Conservation (phyloP, 768 basidiomycete genomes). For the Guyanaporus albipodus region DNA sequence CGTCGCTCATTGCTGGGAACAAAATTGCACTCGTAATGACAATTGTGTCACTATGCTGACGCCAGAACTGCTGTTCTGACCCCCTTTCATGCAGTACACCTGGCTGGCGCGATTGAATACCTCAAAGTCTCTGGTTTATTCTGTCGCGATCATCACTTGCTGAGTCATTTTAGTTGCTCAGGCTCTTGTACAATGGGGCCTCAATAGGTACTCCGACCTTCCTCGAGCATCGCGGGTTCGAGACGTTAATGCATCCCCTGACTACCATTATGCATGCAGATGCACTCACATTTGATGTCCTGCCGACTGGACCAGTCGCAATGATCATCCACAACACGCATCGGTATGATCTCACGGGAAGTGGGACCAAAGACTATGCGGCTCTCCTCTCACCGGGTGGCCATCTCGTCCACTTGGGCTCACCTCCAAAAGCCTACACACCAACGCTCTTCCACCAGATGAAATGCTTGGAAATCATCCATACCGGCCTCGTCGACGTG, state of each 20-base stretch:
- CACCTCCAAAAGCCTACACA: constrained; percentile 25
- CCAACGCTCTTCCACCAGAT: constrained; percentile 40
- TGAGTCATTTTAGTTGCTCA: background rate
- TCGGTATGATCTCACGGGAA: constrained; percentile 17
- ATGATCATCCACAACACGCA: constrained; percentile 23
- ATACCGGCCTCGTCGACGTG: constrained; percentile 13
- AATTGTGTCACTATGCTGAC: no score
- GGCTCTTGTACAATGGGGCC: background rate
- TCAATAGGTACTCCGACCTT: no score
- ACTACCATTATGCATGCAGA: background rate
- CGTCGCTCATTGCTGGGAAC: no score
- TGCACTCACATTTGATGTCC: constrained; percentile 6
- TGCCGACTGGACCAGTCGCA: constrained; percentile 14
- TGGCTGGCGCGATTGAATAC: background rate
- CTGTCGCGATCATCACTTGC: background rate
- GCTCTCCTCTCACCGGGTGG: constrained; percentile 31
- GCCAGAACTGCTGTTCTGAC: no score
- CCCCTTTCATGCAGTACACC: background rate
- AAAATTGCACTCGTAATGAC: no score
- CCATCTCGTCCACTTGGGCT: constrained; percentile 27
- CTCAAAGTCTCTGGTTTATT: background rate
- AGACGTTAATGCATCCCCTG: background rate
- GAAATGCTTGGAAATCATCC: constrained; percentile 37
- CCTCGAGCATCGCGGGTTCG: background rate
- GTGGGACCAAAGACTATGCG: constrained; percentile 25